A percentile compares a stretch with the other conserved stretches of the same genome.
These are phyloP conservation scores for Populus alba DNA, from an alignment of 345 rosid species.

Conservation along the genomic window DNA sequence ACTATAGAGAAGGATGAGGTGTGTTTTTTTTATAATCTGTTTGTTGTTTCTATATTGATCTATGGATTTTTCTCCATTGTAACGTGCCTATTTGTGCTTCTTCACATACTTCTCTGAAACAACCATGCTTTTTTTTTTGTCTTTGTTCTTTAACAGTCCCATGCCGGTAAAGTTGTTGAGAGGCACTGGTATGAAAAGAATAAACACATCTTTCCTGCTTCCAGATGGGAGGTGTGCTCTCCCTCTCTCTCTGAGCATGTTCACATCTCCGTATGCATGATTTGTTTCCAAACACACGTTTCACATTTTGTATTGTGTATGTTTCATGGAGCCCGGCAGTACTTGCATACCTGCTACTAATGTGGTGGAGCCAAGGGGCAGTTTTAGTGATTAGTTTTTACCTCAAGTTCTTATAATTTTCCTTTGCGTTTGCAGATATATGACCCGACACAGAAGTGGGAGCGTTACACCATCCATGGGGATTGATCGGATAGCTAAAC, in stretches of 20 bases:
- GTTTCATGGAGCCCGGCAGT: no score
- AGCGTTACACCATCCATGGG: conserved; percentile 93
- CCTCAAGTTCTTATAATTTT: background rate
- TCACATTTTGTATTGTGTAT: background rate
- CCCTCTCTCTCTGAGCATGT: background rate
- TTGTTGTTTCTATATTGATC: background rate
- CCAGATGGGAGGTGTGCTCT: conserved; percentile 88
- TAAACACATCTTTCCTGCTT: conserved; percentile 98
- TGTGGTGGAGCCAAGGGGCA: background rate
- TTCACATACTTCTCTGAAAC: background rate
- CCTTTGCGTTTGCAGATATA: conserved; percentile 49
- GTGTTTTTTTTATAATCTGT: background rate
- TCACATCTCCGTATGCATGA: background rate
- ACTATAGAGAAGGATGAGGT: conserved; percentile 98
- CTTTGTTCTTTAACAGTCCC: conserved; percentile 53
- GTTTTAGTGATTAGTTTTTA: background rate
- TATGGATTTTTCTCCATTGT: background rate
- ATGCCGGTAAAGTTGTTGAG: conserved; percentile 99
- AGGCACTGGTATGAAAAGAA: conserved; percentile 99
- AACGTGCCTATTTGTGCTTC: background rate
- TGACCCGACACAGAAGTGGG: conserved; percentile 89
- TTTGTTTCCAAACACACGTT: background rate
- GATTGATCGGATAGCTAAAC: conserved; percentile 38
- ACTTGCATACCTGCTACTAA: background rate
- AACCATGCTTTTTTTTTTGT: background rate